Base-by-base conservation (phyloP, 2,329 filamentous ascomycete species). In the Orbilia javanica region DNA sequence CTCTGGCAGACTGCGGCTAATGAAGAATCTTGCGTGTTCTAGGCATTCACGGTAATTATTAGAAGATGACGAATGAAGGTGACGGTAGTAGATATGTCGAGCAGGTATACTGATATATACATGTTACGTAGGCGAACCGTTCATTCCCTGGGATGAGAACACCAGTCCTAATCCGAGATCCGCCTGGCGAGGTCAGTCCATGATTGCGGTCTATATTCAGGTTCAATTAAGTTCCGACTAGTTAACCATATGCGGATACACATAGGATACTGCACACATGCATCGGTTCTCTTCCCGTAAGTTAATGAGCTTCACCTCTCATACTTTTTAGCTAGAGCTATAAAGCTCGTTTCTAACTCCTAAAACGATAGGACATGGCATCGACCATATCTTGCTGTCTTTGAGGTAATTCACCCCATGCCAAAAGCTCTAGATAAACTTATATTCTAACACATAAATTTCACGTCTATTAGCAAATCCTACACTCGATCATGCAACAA, bases 241-340 rank as follows among this genome's bases (percentile, higher is more conserved):
- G n/a, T 86, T 87, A 15, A 44, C 8, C 4, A 18, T 18, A 1
- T 44, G 8, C 5, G n/a, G 18, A 44, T 44, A 20, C 42, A n/a
- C n/a, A n/a, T n/a, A 44, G 93, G 93, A 62, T 96, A 94, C 83
- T 96, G 93, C 83, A 89, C 89, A 13, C 93, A 97, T 84, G 88
- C 87, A 25, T 92, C 91, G 0, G 89, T 91, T 46, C 85, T 96
- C 15, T 96, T 97, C 83, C 89, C 91, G 52, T 77, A 46, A 42
- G 73, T 60, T 10, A 22, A 31, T 4, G 20, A 18, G 1, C 15
- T 20, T 20, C 11, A 57, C 11, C 34, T 20, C 7, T 7, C 53
- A 22, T 20, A n/a, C 27, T 1, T 2, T n/a, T 18, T 18, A 20
- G 6, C 52, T 18, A 4, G 10, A 22, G 42, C 10, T 3, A 42